Percentiles rank a stretch among this genome's conserved stretches.
phyloP scores from a whole-genome alignment of 768 basidiomycete species.

The Leucocoprinus sp. region DNA sequence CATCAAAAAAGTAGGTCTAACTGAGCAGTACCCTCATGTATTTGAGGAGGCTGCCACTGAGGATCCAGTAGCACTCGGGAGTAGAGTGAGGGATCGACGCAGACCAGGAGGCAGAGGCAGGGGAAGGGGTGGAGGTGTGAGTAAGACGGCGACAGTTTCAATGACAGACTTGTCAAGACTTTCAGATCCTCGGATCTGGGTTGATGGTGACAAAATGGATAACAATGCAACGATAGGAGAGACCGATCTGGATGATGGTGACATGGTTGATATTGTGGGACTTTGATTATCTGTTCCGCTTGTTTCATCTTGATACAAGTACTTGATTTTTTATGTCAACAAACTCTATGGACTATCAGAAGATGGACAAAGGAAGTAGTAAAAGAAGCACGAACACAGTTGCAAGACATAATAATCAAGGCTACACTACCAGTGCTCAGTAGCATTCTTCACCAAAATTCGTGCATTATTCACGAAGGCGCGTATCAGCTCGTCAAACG shows the following conservation, averaged over 20 bases:
- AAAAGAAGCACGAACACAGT: neutral
- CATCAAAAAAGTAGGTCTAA: conserved; percentile 57
- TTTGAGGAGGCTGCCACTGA: conserved; percentile 18
- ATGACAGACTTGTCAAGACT: conserved; percentile 4
- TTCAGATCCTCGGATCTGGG: conserved; percentile 41
- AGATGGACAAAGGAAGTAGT: neutral
- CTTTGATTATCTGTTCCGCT: conserved; percentile 21
- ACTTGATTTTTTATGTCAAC: too few relatives aligned
- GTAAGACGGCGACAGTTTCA: conserved; percentile 17
- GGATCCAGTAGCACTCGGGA: conserved; percentile 14
- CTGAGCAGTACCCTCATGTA: conserved; percentile 39
- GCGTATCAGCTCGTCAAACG: conserved; percentile 87
- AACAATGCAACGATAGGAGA: conserved; percentile 52
- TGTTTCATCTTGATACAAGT: neutral
- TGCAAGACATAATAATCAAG: neutral
- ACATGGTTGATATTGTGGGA: conserved; percentile 68
- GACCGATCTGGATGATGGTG: conserved; percentile 71
- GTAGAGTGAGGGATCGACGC: conserved; percentile 11
- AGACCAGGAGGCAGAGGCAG: neutral
- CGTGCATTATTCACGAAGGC: conserved; percentile 91
- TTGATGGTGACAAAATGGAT: conserved; percentile 71
- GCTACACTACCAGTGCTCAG: conserved; percentile 19
- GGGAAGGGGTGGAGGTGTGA: conserved; percentile 14
- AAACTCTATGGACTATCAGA: too few relatives aligned
- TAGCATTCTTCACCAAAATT: conserved; percentile 71